These are phyloP conservation scores for Colletotrichum costaricense DNA, from an alignment of 2,329 filamentous ascomycete genomes.

Conservation along the genomic window DNA sequence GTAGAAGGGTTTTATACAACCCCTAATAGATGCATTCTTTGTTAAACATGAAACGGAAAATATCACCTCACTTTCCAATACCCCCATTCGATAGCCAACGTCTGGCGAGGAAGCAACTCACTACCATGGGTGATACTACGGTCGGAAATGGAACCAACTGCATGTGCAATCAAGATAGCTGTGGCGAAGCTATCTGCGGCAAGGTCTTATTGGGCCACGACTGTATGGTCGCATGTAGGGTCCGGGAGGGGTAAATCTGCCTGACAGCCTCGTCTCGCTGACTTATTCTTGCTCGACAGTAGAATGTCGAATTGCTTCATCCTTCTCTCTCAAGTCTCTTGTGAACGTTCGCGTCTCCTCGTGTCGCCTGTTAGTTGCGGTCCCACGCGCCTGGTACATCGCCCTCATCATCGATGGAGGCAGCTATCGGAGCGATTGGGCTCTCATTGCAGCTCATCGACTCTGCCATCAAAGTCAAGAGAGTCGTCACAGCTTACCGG, in stretches of 20 bases:
- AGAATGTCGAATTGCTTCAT: not conserved
- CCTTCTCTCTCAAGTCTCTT: not conserved
- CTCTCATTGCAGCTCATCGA: constrained; percentile 21
- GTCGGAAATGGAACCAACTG: not conserved
- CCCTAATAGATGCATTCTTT: not conserved
- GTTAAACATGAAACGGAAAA: not conserved
- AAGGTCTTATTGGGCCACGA: not conserved
- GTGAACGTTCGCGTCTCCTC: not conserved
- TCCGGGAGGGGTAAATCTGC: not conserved
- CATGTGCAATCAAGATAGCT: not conserved
- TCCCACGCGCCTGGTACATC: not conserved
- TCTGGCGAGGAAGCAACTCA: not conserved
- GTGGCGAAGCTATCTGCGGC: not conserved
- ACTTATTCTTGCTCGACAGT: not conserved
- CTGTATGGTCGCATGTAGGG: not conserved
- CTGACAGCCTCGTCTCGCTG: not conserved
- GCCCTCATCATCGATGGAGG: constrained; percentile 4
- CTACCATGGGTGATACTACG: not conserved
- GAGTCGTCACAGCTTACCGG: constrained; percentile 55
- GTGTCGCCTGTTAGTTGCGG: not conserved
- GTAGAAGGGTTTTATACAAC: not conserved
- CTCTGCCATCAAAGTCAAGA: constrained; percentile 59
- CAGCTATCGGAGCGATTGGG: constrained; percentile 24
- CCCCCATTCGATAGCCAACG: not conserved
- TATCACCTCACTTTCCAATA: not conserved